Base-by-base conservation (phyloP, 352 stramenopile genomes). In the Pythium vanterpoolii region DNA sequence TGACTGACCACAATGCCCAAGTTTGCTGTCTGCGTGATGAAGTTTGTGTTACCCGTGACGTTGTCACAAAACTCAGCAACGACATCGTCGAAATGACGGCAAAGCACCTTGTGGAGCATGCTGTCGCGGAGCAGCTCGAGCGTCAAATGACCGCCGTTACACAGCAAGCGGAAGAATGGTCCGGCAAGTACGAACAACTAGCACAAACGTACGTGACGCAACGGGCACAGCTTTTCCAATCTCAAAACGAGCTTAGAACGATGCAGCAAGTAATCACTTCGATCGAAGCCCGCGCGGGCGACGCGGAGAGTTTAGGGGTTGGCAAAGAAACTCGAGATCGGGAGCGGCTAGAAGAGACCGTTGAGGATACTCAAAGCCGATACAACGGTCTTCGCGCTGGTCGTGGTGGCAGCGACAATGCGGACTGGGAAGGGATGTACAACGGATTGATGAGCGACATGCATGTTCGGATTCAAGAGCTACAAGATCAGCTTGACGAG, bases 361-460 rank as follows among this genome's bases (percentile, higher is more conserved):
- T 66, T 26, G 34, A 24, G 19, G 51, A 50, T 38, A 8, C 40
- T 27, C 19, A 66, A 23, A 61, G 51, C 21, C 33, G 60, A 31
- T 61, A 61, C 27, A 54, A 57, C 19, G 49, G 46, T n/a, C 59
- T 60, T 2, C 59, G 28, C 16, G 44, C 46, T 7, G 27, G 33
- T 1, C 47, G 59, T 24, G 59, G 59, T 13, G 59, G 60, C 19
- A 47, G 23, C 24, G 46, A 67, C 38, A 45, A 19, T 16, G 30
- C 50, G 11, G 60, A 67, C 16, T 67, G 60, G 60, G 60, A 67
- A 39, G 46, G 54, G 30, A 53, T 62, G 48, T 67, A 67, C 40
- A 67, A 67, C 26, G 60, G 51, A 1, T 31, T 67, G 26, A 67
- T 67, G 60, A 62, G 60, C 46, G 52, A 67, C 21, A 67, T 61